These are phyloP conservation scores for Metarhizium sp. DNA, from an alignment of 2,329 filamentous ascomycete genomes.

Conservation along the genomic window DNA sequence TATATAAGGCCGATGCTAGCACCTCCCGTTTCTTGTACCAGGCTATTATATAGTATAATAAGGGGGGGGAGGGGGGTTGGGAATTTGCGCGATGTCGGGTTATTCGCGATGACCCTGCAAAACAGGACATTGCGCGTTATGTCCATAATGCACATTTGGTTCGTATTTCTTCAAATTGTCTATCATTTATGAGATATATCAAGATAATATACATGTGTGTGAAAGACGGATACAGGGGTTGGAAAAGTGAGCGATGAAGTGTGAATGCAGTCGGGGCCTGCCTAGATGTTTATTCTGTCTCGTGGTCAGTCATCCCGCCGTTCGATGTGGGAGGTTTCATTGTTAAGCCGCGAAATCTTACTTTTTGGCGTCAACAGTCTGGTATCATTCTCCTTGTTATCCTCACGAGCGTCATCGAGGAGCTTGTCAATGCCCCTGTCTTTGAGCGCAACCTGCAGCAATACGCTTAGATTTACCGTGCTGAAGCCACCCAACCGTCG, in stretches of 20 bases:
- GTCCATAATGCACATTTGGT: too few species aligned
- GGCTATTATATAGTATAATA: too few species aligned
- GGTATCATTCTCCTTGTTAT: slow-evolving; percentile 79
- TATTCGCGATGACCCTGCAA: too few species aligned
- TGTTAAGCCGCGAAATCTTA: slow-evolving; percentile 12
- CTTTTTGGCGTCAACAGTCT: slow-evolving; percentile 33
- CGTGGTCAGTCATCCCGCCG: background rate
- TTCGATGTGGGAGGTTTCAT: background rate
- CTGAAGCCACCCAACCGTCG: background rate
- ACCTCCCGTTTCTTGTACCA: too few species aligned
- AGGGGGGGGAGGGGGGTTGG: too few species aligned
- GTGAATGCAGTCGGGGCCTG: background rate
- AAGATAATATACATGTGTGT: background rate
- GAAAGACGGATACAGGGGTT: background rate
- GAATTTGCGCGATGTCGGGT: too few species aligned
- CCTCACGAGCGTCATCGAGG: slow-evolving; percentile 81
- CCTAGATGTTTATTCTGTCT: background rate
- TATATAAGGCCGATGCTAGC: background rate
- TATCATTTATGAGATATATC: background rate
- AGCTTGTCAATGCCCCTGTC: slow-evolving; percentile 87
- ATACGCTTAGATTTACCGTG: background rate
- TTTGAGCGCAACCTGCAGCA: slow-evolving; percentile 67
- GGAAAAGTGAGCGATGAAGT: background rate
- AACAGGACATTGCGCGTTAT: too few species aligned
- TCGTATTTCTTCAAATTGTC: background rate